Evolutionary conservation across 371 early-diverging fungal genomes (phyloP).

Genomic region (Mucor racemosus): DNA sequence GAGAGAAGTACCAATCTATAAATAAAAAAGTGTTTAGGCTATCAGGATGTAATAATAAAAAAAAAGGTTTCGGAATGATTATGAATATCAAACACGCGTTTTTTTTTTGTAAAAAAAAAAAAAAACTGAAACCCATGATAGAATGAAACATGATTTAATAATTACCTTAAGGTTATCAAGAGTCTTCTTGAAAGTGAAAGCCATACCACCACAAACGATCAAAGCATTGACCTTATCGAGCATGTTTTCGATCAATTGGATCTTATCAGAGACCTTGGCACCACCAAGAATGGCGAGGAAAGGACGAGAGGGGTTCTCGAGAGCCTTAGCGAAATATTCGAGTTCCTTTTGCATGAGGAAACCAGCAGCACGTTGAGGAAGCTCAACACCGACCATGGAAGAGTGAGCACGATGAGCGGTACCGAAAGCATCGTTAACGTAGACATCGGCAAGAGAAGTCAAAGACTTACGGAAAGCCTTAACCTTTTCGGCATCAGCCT

Average conservation of each 20-base stretch:
- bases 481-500: slow-evolving; percentile 78
- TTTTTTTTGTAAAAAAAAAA: slow-evolving; percentile 5
- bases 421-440: slow-evolving; percentile 99
- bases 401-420: slow-evolving; percentile 97
- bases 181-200: slow-evolving; percentile 97
- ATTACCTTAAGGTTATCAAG: slow-evolving; percentile 77
- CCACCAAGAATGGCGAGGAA: slow-evolving; percentile 99
- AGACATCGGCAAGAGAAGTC: slow-evolving; percentile 94
- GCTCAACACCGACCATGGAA: slow-evolving; percentile 96
- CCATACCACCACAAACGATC: slow-evolving; percentile 98
- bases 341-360: slow-evolving; percentile 99
- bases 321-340: slow-evolving; percentile 95
- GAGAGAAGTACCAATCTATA: slow-evolving; percentile 90
- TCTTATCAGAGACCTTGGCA: slow-evolving; percentile 99
- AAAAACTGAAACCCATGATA: slow-evolving; percentile 23
- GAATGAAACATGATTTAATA: slow-evolving; percentile 3
- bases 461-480: slow-evolving; percentile 90
- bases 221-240: slow-evolving; percentile 89
- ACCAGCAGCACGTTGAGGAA: slow-evolving; percentile 93
- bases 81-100: slow-evolving; percentile 13
- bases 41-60: background rate
- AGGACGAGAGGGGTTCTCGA: slow-evolving; percentile 91
- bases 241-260: slow-evolving; percentile 96
- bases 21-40: background rate
- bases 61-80: background rate